A percentile compares a stretch with the other conserved stretches of the same genome.
phyloP scores from a whole-genome alignment of 345 rosid genomes.

The Boechera stricta region DNA sequence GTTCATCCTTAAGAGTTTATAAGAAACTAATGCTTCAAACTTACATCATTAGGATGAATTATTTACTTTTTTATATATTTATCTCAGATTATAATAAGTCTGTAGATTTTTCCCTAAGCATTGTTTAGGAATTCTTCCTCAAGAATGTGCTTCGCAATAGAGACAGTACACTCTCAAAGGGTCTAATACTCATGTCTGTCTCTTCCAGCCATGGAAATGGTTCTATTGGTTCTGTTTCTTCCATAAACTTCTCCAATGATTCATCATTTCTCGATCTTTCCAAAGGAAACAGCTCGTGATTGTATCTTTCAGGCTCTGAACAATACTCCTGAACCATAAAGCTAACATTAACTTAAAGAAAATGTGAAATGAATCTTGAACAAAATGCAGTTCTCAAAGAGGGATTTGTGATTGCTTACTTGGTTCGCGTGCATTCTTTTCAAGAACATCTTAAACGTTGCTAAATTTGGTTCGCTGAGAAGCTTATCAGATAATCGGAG shows the following conservation, averaged over 20 bases:
- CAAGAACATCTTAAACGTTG: constrained; percentile 64
- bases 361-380: constrained; percentile 11
- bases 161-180: constrained; percentile 42
- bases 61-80: constrained; percentile 12
- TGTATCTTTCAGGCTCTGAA: constrained; percentile 58
- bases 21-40: constrained; percentile 10
- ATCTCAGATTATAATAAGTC: background rate
- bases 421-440: constrained; percentile 88
- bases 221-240: constrained; percentile 55
- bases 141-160: constrained; percentile 23
- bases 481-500: constrained; percentile 69
- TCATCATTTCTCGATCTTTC: constrained; percentile 57
- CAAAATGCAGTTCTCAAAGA: background rate
- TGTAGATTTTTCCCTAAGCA: background rate
- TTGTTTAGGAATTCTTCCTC: constrained; percentile 32
- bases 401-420: constrained; percentile 45
- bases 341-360: background rate
- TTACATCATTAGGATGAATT: background rate
- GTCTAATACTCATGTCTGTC: constrained; percentile 62
- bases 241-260: constrained; percentile 55
- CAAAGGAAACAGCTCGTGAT: constrained; percentile 56
- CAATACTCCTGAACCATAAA: constrained; percentile 46
- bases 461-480: constrained; percentile 52
- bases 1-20: too few relatives aligned
- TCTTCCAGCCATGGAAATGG: constrained; percentile 70